phyloP scores from a whole-genome alignment of 2,329 filamentous ascomycete genomes.

The Monosporascus sp. region DNA sequence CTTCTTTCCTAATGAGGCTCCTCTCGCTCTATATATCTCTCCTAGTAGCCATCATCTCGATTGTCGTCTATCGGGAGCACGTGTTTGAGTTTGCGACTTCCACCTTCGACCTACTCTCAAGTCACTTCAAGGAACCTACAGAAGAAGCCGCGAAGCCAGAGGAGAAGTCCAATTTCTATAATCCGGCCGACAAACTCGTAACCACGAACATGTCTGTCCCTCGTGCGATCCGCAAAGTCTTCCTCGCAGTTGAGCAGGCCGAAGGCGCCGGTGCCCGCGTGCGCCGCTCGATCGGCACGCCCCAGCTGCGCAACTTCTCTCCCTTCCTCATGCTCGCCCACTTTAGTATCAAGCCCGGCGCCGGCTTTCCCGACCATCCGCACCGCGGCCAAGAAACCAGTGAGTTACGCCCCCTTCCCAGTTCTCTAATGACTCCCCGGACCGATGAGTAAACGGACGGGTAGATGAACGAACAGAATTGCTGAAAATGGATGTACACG shows the following conservation, averaged over 20 bases:
- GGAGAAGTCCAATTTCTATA: conserved; percentile 18
- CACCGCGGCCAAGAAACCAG: conserved; percentile 71
- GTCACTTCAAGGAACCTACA: conserved; percentile 10
- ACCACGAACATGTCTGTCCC: conserved; percentile 58
- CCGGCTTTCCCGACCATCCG: conserved; percentile 88
- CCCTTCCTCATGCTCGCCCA: conserved; percentile 97
- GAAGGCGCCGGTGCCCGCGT: conserved; percentile 87
- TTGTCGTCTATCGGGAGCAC: conserved; percentile 28
- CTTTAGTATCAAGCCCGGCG: conserved; percentile 73
- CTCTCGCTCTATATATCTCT: conserved; percentile 33
- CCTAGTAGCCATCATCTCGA: conserved; percentile 33
- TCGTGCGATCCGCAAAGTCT: conserved; percentile 75
- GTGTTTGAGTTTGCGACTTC: conserved; percentile 21
- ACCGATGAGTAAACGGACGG: too few species aligned
- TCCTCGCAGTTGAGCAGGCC: conserved; percentile 77
- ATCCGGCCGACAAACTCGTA: conserved; percentile 24
- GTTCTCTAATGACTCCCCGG: neutral
- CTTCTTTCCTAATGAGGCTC: conserved; percentile 30
- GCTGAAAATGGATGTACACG: neutral
- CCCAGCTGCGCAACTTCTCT: conserved; percentile 76
- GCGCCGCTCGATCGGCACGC: conserved; percentile 80
- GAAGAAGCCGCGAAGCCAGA: conserved; percentile 4
- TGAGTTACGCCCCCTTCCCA: conserved; percentile 4
- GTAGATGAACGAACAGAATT: conserved; percentile 31
- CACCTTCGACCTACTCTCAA: conserved; percentile 16